phyloP scores from a whole-genome alignment of 2,329 filamentous ascomycete species.

The Tolypocladium capitatum region DNA sequence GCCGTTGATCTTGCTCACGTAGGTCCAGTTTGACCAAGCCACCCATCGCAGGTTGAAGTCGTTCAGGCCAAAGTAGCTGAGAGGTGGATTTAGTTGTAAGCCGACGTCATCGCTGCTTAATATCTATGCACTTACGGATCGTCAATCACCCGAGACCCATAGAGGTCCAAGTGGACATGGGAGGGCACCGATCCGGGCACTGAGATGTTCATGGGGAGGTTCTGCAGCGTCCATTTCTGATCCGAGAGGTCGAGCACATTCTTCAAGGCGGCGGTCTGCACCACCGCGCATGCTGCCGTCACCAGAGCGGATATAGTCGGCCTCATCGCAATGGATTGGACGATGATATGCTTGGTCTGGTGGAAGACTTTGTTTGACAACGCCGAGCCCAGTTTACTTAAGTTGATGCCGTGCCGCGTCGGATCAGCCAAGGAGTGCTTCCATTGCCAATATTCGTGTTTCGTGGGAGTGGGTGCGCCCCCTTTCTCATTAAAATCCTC shows the following conservation, averaged over 20 bases:
- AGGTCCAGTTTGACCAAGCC: slow-evolving; percentile 41
- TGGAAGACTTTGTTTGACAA: too few species aligned
- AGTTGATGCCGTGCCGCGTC: too few species aligned
- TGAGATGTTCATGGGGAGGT: slow-evolving; percentile 9
- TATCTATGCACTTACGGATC: slow-evolving; percentile 17
- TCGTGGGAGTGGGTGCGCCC: too few species aligned
- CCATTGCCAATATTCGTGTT: too few species aligned
- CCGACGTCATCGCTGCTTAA: not conserved
- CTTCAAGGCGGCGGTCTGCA: not conserved
- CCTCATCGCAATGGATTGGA: too few species aligned
- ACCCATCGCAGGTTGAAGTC: slow-evolving; percentile 49
- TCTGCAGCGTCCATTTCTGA: slow-evolving; percentile 3
- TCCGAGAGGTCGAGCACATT: slow-evolving; percentile 1
- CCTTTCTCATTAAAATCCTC: too few species aligned
- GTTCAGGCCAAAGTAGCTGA: slow-evolving; percentile 38
- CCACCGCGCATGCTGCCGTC: too few species aligned
- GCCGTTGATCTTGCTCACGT: slow-evolving; percentile 31
- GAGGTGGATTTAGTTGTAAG: slow-evolving; percentile 5
- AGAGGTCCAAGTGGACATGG: slow-evolving; percentile 46
- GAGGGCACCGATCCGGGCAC: slow-evolving; percentile 43
- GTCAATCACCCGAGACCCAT: slow-evolving; percentile 36
- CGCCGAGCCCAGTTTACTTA: too few species aligned
- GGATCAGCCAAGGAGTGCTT: too few species aligned
- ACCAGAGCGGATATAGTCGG: too few species aligned
- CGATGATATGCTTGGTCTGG: too few species aligned